Conservation (phyloP, 352 stramenopile genomes). For the Thraustotheca clavata region DNA sequence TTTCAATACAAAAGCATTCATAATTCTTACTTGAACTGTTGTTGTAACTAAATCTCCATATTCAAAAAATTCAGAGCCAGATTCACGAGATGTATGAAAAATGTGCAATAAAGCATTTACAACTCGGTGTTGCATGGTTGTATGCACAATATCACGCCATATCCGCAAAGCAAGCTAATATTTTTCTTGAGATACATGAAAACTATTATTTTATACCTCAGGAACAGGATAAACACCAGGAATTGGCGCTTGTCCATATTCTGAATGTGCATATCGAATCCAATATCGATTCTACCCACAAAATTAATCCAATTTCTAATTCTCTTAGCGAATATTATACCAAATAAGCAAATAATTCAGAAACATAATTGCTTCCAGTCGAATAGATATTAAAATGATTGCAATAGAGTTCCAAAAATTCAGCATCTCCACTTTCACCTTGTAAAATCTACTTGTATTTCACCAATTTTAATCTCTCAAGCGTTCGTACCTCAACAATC, state of each 20-base stretch:
- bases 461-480: neutral
- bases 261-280: slow-evolving; percentile 81
- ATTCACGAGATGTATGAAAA: slow-evolving; percentile 43
- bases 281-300: slow-evolving; percentile 65
- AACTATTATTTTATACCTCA: slow-evolving; percentile 56
- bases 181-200: neutral
- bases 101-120: slow-evolving; percentile 55
- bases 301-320: neutral
- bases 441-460: slow-evolving; percentile 33
- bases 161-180: slow-evolving; percentile 74
- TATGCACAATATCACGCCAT: slow-evolving; percentile 74
- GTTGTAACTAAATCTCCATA: slow-evolving; percentile 56
- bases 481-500: slow-evolving; percentile 35
- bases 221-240: slow-evolving; percentile 74
- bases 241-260: slow-evolving; percentile 73
- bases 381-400: slow-evolving; percentile 59
- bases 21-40: slow-evolving; percentile 46
- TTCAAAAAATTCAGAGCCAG: slow-evolving; percentile 56
- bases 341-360: slow-evolving; percentile 77
- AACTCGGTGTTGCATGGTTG: slow-evolving; percentile 58
- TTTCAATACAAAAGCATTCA: neutral
- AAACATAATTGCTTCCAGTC: slow-evolving; percentile 70
- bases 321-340: slow-evolving; percentile 21
- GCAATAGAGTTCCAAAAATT: slow-evolving; percentile 64
- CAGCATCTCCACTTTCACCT: slow-evolving; percentile 44